Evolutionary conservation across 192 early-diverging fungal genomes (phyloP), one percentile per base, ranked within the genome.

Genomic region (Umbelopsis sp.): DNA sequence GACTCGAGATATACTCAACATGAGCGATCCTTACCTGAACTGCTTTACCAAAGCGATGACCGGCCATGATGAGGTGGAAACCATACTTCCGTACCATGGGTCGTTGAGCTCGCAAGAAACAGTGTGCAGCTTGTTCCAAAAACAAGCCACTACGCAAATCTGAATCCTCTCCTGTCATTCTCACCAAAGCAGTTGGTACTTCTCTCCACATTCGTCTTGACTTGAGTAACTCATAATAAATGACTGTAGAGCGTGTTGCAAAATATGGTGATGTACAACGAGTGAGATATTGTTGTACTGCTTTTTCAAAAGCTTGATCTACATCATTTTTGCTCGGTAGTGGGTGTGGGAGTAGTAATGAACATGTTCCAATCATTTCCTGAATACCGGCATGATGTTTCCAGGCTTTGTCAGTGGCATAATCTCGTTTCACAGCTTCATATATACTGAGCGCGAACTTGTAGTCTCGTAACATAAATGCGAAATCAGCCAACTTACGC

Each of bases 401-500:
- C 84, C 86, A 92, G 7, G 90, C 89, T 70, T 91, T 91, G 66
- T 91, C 91, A 6, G 90, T 86, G 4, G 87, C 79, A 83, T 90
- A 98, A 66, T 97, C 97, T 70, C 90, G 86, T 48, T 91, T 89
- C 6, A 94, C 93, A 0, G 88, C 89, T 69, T 99, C 96, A 71
- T 98, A 99, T 5, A 95, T 90, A 0, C 86, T 83, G 67, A 88
- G 87, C 4, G 98, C 97, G 78, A 98, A 92, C 53, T 87, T 85
- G 78, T 91, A 98, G 74, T 99, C 98, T 25, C 91, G 82, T 3
- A 99, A 80, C 97, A 98, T 98, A 74, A 99, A 98, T 4, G 95
- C 89, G 80, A 91, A 99, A 81, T 98, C 97, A 12, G 93, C 98
- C 25, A 98, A 82, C 74, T 91, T 92, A 5, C 97, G 85, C 87